Base-by-base conservation (phyloP, 2,329 filamentous ascomycete genomes). In the Aspergillus cejpii region DNA sequence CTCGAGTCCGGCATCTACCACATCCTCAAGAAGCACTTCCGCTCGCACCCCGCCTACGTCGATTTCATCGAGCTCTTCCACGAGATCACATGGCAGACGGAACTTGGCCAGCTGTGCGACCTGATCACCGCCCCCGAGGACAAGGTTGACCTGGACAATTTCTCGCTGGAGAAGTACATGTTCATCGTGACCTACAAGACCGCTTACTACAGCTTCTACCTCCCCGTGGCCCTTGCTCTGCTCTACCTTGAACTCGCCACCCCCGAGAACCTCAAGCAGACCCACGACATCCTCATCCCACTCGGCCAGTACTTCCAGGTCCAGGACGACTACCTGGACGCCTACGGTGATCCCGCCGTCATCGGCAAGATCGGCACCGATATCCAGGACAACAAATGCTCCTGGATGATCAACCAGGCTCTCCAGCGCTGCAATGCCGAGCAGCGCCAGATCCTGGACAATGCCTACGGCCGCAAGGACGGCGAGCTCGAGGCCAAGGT, bases 111-210 rank as follows among this genome's bases (percentile, higher is more conserved):
- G 77, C 76, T 89, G 44, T 94, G 89, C 69, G 92, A 98, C 68
- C 77, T 98, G 53, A 81, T 97, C 66, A 98, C 92, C 37, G 92
- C 92, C 28, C 92, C 92, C 33, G 92, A 98, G 73, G 90, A 96
- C 68, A 76, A 83, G 51, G 86, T 97, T 62, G 83, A 97, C 72
- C 83, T 98, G 53, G 77, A 87, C 77, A 95, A 95, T 76, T 98
- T 98, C 78, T 89, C 83, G 68, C 77, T 96, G 70, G 79, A 90
- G 51, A 98, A 65, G 78, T 95, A 95, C 77, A 83, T 77, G 60
- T 98, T 97, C 78, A 98, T 98, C 63, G 92, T 98, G 73, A 87
- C 94, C 72, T 97, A 94, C 83, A 98, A 98, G 82, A 98, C 92
- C 19, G 90, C 92, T 41, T 98, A 94, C 77, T 98, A 98, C 78